Evolutionary conservation across 2,329 filamentous ascomycete genomes (phyloP), one percentile per base, ranked within the genome.

Genomic region (Colletotrichum sp.): DNA sequence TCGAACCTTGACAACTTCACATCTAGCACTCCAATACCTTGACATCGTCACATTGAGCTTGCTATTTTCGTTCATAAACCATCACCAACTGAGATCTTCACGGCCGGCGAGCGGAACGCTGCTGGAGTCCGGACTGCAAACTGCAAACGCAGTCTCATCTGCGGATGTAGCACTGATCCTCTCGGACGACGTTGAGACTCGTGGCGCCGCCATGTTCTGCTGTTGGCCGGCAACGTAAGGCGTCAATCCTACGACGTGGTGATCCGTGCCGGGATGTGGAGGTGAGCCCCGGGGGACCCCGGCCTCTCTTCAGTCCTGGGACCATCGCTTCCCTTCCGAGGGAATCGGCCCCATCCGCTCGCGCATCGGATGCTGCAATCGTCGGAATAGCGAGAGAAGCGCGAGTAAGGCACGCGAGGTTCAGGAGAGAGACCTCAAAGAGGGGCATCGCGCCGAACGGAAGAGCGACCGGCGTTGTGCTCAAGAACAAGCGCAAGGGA

Each of bases 171-270:
- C 73, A 48, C 34, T 67, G 58, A 66, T 69, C 65, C 70, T 27
- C 70, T 60, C 18, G 58, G 69, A 73, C 34, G 64, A 55, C 18
- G 43, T 64, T 39, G 48, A 62, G 39, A 73, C 70, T 60, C 43
- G 73, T 73, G 73, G 73, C 64, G 70, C 56, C 73, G 70, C 73
- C 73, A 67, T 72, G 65, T 34, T 36, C 43, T 48, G 27, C 36
- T 27, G 73, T 73, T 58, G 70, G 39, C 58, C 58, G 58, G 70
- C 74, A 74, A 76, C 70, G 28, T 52, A 7, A 52, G 55, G 22
- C n/a, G 73, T 28, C 67, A n/a, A 36, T 39, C 36, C 48, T 32
- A 48, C 27, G 25, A 34, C 10, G 36, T 56, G 56, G 56, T 30
- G 73, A 65, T 58, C 74, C 56, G 74, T 69, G 70, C 64, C 64